phyloP scores from a whole-genome alignment of 805 yeast genomes.

The Kuraishia hungarica region DNA sequence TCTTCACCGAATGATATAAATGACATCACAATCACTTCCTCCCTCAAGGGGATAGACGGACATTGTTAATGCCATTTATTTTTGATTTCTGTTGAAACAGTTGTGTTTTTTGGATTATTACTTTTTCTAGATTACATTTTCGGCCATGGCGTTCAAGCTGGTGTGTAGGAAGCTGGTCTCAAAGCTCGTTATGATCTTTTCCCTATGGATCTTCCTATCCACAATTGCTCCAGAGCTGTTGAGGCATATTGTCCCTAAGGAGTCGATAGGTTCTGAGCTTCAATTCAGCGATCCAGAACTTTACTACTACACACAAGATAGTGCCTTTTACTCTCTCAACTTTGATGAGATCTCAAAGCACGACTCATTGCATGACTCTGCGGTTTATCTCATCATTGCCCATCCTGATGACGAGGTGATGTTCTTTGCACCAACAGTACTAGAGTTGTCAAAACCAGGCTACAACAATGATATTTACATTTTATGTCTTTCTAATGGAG shows the following conservation, averaged over 20 bases:
- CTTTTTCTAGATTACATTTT: background rate
- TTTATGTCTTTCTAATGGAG: conserved; percentile 72
- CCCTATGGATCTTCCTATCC: conserved; percentile 3
- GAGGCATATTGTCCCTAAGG: background rate
- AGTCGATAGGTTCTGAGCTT: background rate
- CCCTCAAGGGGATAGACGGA: background rate
- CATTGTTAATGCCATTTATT: background rate
- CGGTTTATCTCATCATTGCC: conserved; percentile 47
- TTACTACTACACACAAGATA: background rate
- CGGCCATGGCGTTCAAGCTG: background rate
- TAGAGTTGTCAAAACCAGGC: conserved; percentile 37
- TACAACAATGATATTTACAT: conserved; percentile 46
- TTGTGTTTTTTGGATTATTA: background rate
- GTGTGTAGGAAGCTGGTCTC: background rate
- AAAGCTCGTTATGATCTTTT: background rate
- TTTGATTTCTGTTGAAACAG: too few relatives aligned
- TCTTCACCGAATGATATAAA: too few relatives aligned
- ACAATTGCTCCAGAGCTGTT: background rate
- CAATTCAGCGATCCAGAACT: background rate
- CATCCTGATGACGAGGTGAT: conserved; percentile 99
- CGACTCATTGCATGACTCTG: conserved; percentile 12
- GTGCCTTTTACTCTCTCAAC: conserved; percentile 14
- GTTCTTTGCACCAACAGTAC: conserved; percentile 84
- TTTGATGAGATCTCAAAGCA: conserved; percentile 9
- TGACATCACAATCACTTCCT: too few relatives aligned